phyloP scores from a whole-genome alignment of 1,284 basidiomycete species.

The Cryptococcus maquisensis region DNA sequence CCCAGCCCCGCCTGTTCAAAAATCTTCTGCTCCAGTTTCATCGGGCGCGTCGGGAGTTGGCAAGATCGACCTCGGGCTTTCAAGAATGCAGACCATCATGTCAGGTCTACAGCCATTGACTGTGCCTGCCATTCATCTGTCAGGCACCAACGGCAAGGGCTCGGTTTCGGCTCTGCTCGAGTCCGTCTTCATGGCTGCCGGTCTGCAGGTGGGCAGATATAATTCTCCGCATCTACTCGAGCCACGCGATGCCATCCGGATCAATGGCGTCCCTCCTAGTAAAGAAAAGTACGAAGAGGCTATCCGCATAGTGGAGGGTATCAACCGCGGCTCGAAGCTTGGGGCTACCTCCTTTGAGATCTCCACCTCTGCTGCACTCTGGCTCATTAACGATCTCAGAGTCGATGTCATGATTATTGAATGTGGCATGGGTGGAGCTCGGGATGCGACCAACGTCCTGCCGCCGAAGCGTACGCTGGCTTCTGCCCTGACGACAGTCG shows the following conservation, averaged over 20 bases:
- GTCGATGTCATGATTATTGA: constrained; percentile 85
- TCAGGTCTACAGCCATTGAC: constrained; percentile 60
- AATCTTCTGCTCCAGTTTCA: background rate
- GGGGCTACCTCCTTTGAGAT: constrained; percentile 73
- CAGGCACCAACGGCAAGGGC: constrained; percentile 97
- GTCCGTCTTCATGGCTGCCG: constrained; percentile 62
- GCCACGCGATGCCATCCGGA: constrained; percentile 69
- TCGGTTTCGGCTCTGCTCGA: constrained; percentile 80
- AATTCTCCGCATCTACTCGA: constrained; percentile 88
- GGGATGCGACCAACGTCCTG: constrained; percentile 92
- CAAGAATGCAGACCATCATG: constrained; percentile 63
- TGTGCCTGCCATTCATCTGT: constrained; percentile 84
- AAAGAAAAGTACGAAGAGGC: constrained; percentile 54
- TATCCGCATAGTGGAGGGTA: constrained; percentile 55
- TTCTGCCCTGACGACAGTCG: constrained; percentile 78
- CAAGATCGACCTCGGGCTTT: constrained; percentile 70
- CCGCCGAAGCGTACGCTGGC: constrained; percentile 65
- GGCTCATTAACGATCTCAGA: constrained; percentile 61
- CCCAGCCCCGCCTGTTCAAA: background rate
- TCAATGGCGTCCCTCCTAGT: constrained; percentile 61
- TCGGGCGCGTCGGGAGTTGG: constrained; percentile 18
- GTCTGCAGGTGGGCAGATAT: constrained; percentile 71
- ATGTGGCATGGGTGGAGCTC: constrained; percentile 88
- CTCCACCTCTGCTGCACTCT: constrained; percentile 71
- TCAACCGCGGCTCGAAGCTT: constrained; percentile 53